phyloP scores from a whole-genome alignment of 768 basidiomycete species.

The Tulasnella sp. region DNA sequence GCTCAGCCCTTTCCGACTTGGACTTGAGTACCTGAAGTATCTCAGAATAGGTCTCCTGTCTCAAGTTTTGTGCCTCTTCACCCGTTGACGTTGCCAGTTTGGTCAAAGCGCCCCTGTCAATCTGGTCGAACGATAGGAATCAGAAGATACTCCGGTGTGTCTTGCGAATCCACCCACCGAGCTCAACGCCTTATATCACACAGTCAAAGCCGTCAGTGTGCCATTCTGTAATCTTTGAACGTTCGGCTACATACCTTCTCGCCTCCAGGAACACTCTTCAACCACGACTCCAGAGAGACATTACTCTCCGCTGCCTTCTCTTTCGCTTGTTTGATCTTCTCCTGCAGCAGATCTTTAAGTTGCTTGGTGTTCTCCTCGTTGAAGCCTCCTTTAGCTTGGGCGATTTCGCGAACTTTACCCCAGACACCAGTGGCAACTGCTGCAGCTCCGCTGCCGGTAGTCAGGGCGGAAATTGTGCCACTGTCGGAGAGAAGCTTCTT shows the following conservation, averaged over 20 bases:
- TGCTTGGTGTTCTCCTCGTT: conserved; percentile 26
- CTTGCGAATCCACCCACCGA: too few species aligned
- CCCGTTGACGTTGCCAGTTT: background rate
- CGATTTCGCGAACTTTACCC: conserved; percentile 22
- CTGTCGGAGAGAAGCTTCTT: conserved; percentile 24
- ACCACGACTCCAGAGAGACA: background rate
- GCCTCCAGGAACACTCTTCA: conserved; percentile 10
- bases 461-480: conserved; percentile 21
- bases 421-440: conserved; percentile 21
- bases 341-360: conserved; percentile 23
- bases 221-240: background rate
- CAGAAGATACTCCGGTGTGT: too few species aligned
- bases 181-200: too few species aligned
- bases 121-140: background rate
- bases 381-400: conserved; percentile 20
- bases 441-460: conserved; percentile 10
- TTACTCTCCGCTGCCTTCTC: conserved; percentile 1
- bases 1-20: conserved; percentile 12
- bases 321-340: conserved; percentile 24
- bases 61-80: background rate
- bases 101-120: background rate
- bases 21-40: conserved; percentile 7
- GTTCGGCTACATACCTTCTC: background rate
- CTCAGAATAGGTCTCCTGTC: conserved; percentile 1
- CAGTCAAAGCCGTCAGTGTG: too few species aligned